Conservation (phyloP, 768 basidiomycete genomes). For the Lactarius hatsudake region DNA sequence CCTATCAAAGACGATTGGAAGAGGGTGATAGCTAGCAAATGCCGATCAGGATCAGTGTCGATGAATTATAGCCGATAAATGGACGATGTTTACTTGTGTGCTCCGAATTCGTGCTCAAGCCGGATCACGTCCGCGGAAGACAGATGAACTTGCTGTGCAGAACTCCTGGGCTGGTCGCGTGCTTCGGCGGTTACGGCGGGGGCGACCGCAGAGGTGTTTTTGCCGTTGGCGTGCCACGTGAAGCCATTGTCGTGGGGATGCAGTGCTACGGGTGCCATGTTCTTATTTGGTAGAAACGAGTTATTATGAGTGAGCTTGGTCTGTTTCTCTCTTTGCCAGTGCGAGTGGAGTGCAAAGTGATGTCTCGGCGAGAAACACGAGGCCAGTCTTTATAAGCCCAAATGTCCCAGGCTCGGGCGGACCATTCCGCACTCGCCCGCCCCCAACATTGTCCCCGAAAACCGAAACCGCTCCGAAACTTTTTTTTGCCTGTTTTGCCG, state of each 20-base stretch:
- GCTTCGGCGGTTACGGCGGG: constrained; percentile 2
- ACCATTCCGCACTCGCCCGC: neutral
- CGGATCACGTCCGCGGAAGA: constrained; percentile 71
- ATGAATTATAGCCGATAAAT: neutral
- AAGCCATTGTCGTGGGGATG: constrained; percentile 11
- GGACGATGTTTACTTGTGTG: constrained; percentile 72
- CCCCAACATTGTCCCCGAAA: neutral
- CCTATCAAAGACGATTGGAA: constrained; percentile 91
- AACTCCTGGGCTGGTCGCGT: neutral
- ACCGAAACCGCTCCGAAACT: neutral
- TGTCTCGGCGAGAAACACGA: neutral
- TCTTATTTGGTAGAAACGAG: neutral
- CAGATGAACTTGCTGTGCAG: constrained; percentile 33
- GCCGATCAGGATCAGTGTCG: neutral
- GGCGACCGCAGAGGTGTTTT: constrained; percentile 22
- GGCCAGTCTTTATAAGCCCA: neutral
- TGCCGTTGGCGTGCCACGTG: constrained; percentile 19
- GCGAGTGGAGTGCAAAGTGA: neutral
- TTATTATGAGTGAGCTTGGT: neutral
- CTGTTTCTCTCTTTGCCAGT: neutral
- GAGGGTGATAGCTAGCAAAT: constrained; percentile 80
- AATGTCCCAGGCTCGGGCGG: neutral
- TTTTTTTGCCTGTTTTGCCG: neutral
- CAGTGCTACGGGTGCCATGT: constrained; percentile 23
- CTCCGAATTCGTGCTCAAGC: constrained; percentile 78